Evolutionary conservation across 768 basidiomycete species (phyloP), one percentile per base, ranked within the genome.

Genomic region (Suillus placidus): DNA sequence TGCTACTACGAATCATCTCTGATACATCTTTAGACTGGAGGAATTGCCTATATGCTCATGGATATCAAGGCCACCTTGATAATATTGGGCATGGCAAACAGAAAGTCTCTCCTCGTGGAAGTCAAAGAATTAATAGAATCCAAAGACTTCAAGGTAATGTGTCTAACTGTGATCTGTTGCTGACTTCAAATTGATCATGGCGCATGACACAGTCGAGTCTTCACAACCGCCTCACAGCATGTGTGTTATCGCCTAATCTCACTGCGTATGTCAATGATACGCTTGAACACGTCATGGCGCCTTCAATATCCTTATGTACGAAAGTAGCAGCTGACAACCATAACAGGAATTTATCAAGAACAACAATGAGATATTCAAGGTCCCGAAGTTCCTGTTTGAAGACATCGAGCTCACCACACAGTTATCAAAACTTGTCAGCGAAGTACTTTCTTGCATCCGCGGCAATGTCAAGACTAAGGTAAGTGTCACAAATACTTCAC

Each of bases 291-390:
- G 51, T 65, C 47, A 43, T 60, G 57, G 64, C 60, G 35, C 30
- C 16, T 47, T 47, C 6, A 23, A 47, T 47, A 47, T 47, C 4
- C 45, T 47, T 47, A 0, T 23, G 45, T 10, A 23, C n/a, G 4
- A 45, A 47, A 23, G n/a, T 47, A 47, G n/a, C 45, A 5, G 6
- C 45, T 47, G 14, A 47, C 4, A 1, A 47, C 1, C 0, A 47
- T 12, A n/a, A 23, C 38, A 65, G 64, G 42, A 37, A 18, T 60
- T 65, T 57, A 65, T 61, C 18, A 23, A 65, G 58, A 35, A 58
- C 0, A 23, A 65, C 35, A 42, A 20, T 13, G 4, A 58, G 20
- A 30, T 65, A 38, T 61, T 65, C 34, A 61, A 65, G 58, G 45
- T 65, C 37, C 40, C 56, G 4, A 7, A 32, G 34, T 35, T 34